phyloP scores from a whole-genome alignment of 1,284 basidiomycete species.

The Golubevia sp. region DNA sequence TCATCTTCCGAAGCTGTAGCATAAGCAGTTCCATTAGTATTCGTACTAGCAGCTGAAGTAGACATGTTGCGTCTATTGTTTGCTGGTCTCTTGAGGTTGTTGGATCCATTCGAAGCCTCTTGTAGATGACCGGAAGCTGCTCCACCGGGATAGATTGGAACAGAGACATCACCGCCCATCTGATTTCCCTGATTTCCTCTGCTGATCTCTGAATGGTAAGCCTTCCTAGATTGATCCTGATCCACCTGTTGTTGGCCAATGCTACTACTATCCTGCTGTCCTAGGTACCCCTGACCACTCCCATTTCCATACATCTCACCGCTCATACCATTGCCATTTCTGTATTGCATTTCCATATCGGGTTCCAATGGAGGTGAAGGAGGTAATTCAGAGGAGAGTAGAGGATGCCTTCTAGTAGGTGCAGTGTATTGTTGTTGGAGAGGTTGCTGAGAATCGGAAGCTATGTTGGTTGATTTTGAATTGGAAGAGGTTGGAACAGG shows the following conservation, averaged over 20 bases:
- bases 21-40: neutral
- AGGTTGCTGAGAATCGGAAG: constrained; percentile 2
- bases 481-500: neutral
- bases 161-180: neutral
- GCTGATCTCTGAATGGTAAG: neutral
- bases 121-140: neutral
- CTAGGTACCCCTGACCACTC: no score
- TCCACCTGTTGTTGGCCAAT: no score
- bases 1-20: neutral
- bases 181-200: no score
- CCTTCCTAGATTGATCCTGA: neutral
- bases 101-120: neutral
- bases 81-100: neutral
- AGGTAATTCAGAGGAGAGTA: constrained; percentile 38
- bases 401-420: constrained; percentile 30
- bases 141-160: neutral
- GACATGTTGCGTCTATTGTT: neutral
- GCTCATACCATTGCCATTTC: no score
- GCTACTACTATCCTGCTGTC: no score
- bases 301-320: no score
- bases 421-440: constrained; percentile 26
- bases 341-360: constrained; percentile 6
- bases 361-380: constrained; percentile 46
- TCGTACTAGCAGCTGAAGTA: neutral
- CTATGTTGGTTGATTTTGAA: neutral